phyloP scores from a whole-genome alignment of 1,284 basidiomycete genomes.

The Cryptococcus deneoformans region DNA sequence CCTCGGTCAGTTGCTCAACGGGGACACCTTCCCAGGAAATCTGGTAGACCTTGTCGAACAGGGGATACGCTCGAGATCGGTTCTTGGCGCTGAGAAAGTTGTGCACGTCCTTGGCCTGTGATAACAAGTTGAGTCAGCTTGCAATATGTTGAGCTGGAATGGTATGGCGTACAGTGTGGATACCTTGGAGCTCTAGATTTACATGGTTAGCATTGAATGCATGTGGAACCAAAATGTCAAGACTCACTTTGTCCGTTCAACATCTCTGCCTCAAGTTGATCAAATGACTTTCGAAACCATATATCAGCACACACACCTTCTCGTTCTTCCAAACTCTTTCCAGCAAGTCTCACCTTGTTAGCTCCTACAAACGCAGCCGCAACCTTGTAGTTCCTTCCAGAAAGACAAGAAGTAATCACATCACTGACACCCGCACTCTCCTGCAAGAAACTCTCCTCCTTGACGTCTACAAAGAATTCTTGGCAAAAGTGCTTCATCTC shows the following conservation, averaged over 20 bases:
- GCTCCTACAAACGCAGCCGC: conserved; percentile 53
- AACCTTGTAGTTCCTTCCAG: conserved; percentile 55
- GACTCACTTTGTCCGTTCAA: conserved; percentile 57
- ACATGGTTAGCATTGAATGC: neutral
- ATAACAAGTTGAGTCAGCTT: neutral
- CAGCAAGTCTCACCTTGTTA: conserved; percentile 45
- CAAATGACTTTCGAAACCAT: conserved; percentile 46
- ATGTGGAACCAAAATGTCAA: neutral
- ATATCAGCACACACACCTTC: neutral
- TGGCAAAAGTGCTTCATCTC: conserved; percentile 54
- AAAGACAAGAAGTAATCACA: conserved; percentile 55
- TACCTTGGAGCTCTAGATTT: conserved; percentile 52
- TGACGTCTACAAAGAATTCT: conserved; percentile 57
- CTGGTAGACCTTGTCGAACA: conserved; percentile 55
- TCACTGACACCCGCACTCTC: conserved; percentile 56
- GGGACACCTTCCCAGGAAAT: conserved; percentile 49
- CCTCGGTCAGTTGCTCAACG: conserved; percentile 47
- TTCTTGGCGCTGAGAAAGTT: conserved; percentile 53
- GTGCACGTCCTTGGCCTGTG: conserved; percentile 52
- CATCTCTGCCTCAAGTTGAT: conserved; percentile 56
- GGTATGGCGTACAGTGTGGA: conserved; percentile 44
- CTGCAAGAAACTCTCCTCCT: conserved; percentile 55
- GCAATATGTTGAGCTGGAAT: neutral
- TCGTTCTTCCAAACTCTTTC: too few relatives aligned
- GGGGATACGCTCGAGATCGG: conserved; percentile 55